Conservation (phyloP, 345 rosid genomes). For the Excoecaria cochinchinensis region DNA sequence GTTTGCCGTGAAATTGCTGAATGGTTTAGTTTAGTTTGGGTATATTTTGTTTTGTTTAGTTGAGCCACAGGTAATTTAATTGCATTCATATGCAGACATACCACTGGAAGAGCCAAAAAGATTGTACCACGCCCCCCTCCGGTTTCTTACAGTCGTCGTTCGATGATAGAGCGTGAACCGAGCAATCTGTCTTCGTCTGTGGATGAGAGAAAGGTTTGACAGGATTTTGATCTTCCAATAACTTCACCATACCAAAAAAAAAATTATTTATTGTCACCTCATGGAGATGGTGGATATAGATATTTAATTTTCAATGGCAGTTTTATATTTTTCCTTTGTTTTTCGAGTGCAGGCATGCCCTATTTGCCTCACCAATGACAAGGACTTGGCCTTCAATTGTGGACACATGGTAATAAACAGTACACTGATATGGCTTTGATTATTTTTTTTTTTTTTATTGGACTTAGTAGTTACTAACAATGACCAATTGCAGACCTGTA, state of each 20-base stretch:
- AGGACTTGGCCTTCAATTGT: constrained; percentile 63
- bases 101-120: constrained; percentile 48
- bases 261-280: no score
- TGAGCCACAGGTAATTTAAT: not conserved
- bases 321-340: not conserved
- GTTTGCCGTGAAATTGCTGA: no score
- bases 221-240: not conserved
- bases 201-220: constrained; percentile 49
- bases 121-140: constrained; percentile 69
- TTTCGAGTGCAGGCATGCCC: constrained; percentile 55
- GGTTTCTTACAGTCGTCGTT: constrained; percentile 32
- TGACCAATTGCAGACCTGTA: constrained; percentile 47
- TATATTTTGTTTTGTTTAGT: not conserved
- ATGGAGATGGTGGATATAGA: not conserved
- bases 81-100: constrained; percentile 35
- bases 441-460: not conserved
- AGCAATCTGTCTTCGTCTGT: constrained; percentile 21
- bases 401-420: constrained; percentile 67
- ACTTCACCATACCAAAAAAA: not conserved
- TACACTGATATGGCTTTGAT: not conserved
- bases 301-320: not conserved
- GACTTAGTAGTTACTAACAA: not conserved
- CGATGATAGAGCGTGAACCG: constrained; percentile 24
- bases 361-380: constrained; percentile 55
- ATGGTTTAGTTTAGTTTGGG: no score